Base-by-base conservation (phyloP, 495 filamentous ascomycete species). In the Penicillium antarcticum region DNA sequence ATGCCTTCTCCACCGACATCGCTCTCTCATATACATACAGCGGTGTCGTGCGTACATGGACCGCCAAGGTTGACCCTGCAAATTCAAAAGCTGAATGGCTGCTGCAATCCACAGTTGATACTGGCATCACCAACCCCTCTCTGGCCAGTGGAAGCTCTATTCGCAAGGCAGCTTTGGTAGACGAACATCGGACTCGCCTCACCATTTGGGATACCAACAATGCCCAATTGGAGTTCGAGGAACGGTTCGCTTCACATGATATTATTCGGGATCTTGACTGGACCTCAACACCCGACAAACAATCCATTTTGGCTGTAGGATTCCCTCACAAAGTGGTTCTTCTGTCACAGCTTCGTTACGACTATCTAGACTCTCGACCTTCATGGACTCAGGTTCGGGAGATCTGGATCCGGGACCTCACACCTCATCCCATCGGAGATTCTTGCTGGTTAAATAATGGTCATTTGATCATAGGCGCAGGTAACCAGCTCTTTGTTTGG, bases 121-220 rank as follows among this genome's bases (percentile, higher is more conserved):
- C 92, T 1, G 83, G 86, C 12, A 81, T 97, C 13, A 59, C 63
- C 7, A 81, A 86, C 42, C 87, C 87, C 26, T 86, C 87, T 1
- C 75, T 96, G 12, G 88, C 87, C 17, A 95, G 90, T 63, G 89
- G 87, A 10, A 96, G 87, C 64, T 90, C 85, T 13, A 88, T 91
- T 56, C 83, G 90, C 48, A 97, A 94, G 66, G 88, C 89, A 17
- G 92, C 91, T 3, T 69, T 96, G 4, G 88, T 95, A 34, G 87
- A 92, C 62, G 68, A 82, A 7, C 70, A 75, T 17, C 80, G 84
- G 42, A 90, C 86, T n/a, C 81, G 83, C 43, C 66, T 97, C 49
- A 94, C 90, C 0, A 95, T 97, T 46, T 97, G 92, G 92, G 91
- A 95, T 63, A 87, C 87, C 5, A 82, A 84, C 56, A 88, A 87